Evolutionary conservation across 2,329 filamentous ascomycete species (phyloP), one percentile per base, ranked within the genome.

Genomic region (Colletotrichum camelliae): DNA sequence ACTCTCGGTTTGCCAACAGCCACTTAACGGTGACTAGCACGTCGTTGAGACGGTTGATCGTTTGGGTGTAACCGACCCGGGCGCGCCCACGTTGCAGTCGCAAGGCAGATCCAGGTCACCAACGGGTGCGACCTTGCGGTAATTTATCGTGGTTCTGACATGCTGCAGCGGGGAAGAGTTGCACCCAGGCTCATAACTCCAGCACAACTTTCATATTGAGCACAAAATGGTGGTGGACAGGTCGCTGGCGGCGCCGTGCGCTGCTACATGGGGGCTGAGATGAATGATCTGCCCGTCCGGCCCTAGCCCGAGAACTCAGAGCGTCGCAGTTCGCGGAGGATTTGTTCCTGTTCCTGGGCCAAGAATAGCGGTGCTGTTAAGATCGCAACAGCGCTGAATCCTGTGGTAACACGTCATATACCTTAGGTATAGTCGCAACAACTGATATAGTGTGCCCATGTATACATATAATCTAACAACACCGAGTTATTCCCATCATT

Each of bases 261-360:
- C 21, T 16, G 2, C 66, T 37, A 65, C 55, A 15, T 27, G 66
- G 29, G 31, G 66, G 31, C 21, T 24, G 27, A 68, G 65, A 35
- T 35, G 48, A 27, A 67, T 69, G 61, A 74, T 60, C 67, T 66
- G 18, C 60, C 60, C 72, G 35, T 60, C 29, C 72, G 58, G 72
- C 43, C 61, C 67, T 48, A 75, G 35, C 29, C 69, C 69, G 72
- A 66, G 48, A 75, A 72, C 68, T 75, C 62, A 67, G 60, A 75
- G n/a, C 62, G 68, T 72, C 43, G 16, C 72, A 75, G 16, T 57
- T 58, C 43, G 35, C 61, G 61, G 68, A 75, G 61, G 9, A 18
- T 67, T 62, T 62, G 68, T 27, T 72, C 61, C 62, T 67, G 24
- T 33, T 1, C 24, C 24, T 62, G 43, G 39, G 21, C 43, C 21